Conservation (phyloP, 352 stramenopile genomes). For the Phytophthora brassicae region DNA sequence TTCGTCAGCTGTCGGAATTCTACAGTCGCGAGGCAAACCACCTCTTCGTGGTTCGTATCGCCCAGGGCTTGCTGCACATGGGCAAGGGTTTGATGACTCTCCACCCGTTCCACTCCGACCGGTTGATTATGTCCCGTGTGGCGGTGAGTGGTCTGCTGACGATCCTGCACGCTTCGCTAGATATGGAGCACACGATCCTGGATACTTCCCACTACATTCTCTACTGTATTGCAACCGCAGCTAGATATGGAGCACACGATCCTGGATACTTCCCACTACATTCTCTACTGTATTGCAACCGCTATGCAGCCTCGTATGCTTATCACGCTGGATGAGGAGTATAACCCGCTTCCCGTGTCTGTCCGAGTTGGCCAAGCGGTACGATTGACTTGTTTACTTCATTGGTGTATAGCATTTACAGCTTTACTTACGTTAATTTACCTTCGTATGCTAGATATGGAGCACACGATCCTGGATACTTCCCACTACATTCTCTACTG, state of each 20-base stretch:
- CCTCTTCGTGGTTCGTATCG: conserved; percentile 98
- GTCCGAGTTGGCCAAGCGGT: conserved; percentile 98
- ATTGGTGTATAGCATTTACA: too few relatives aligned
- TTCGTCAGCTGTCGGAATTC: conserved; percentile 97
- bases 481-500: conserved; percentile 99
- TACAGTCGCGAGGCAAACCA: conserved; percentile 97
- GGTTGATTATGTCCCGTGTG: conserved; percentile 86
- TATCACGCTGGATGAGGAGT: conserved; percentile 96
- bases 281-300: conserved; percentile 97
- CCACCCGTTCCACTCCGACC: conserved; percentile 98
- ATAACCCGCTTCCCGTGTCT: conserved; percentile 95
- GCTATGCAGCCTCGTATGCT: conserved; percentile 99
- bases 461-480: conserved; percentile 98
- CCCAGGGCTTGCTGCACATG: conserved; percentile 99
- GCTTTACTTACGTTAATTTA: too few relatives aligned
- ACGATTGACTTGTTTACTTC: conserved; percentile 37
- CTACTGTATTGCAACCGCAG: conserved; percentile 96
- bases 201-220: conserved; percentile 98
- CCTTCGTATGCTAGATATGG: too few relatives aligned
- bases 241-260: conserved; percentile 98
- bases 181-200: conserved; percentile 97
- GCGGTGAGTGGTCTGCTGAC: conserved; percentile 95
- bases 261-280: conserved; percentile 98
- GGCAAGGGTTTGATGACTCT: conserved; percentile 99
- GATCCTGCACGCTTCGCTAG: conserved; percentile 95